Evolutionary conservation across 2,329 filamentous ascomycete genomes (phyloP), one percentile per base, ranked within the genome.

Genomic region (Phialophora macrospora): DNA sequence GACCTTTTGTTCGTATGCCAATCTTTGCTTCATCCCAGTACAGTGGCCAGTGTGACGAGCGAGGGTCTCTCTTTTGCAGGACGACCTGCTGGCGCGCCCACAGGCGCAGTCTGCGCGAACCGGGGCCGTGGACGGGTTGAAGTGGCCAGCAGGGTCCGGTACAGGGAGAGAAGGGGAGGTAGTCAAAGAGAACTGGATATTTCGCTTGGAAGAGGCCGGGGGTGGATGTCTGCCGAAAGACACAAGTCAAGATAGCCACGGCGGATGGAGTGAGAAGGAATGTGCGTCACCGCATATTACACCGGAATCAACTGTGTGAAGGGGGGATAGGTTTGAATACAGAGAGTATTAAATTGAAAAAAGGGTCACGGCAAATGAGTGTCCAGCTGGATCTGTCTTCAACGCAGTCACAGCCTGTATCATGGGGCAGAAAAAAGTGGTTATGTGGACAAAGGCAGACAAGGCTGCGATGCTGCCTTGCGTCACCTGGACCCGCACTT

Each of bases 211-310:
- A 34, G 17, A 30, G 44, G 11, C n/a, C 9, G 28, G 58, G 32
- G 9, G 22, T 51, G 24, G 22, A 41, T 60, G 58, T 51, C 66
- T 65, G 60, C 24, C 51, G 62, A 52, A 30, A 61, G 60, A 63
- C 59, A 49, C 48, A 22, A 28, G 46, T 20, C 24, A 26, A 52
- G 60, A 60, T 28, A 68, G 66, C 66, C 66, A 68, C 30, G 62
- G 60, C 66, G 66, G 63, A 30, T 44, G 38, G 28, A 3, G 44
- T 49, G 34, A 59, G 44, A 56, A 57, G 24, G 41, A 67, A 38
- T 20, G 58, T 49, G 34, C 58, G 30, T 48, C 24, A 52, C 49
- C 8, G 38, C 56, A 59, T 49, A 28, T 8, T n/a, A 44, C 17
- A n/a, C 6, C 38, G 38, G 17, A 44, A 44, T 8, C 2, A 6